Evolutionary conservation across 139 green algal genomes (phyloP).

Genomic region (Coelastrella sp.): DNA sequence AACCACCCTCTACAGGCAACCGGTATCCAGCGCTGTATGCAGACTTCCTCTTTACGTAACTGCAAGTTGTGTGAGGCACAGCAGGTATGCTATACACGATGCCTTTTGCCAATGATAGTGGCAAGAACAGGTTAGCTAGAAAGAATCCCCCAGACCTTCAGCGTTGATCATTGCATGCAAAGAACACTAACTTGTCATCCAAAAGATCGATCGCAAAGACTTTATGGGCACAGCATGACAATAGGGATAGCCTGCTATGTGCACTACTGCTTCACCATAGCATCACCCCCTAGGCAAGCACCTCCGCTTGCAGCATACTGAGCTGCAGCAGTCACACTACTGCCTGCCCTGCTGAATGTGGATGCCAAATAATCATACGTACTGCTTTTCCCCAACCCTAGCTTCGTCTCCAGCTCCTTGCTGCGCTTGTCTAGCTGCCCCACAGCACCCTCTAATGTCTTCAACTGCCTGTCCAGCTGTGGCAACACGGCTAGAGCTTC

Average conservation of each 20-base stretch:
- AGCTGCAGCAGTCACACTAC: not conserved
- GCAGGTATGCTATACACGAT: too few relatives aligned
- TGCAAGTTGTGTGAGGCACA: too few relatives aligned
- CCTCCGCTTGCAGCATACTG: not conserved
- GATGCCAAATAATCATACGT: slow-evolving; percentile 10
- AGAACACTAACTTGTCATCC: too few relatives aligned
- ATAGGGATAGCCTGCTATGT: not conserved
- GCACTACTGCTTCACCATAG: not conserved
- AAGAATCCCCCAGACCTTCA: too few relatives aligned
- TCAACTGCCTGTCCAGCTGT: slow-evolving; percentile 31
- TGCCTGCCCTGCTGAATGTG: slow-evolving; percentile 9
- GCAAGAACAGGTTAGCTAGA: too few relatives aligned
- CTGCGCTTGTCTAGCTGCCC: slow-evolving; percentile 29
- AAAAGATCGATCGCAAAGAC: too few relatives aligned
- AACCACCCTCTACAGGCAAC: too few relatives aligned
- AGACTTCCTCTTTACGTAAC: too few relatives aligned
- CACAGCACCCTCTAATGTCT: slow-evolving; percentile 9
- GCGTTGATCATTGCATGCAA: too few relatives aligned
- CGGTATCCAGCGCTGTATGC: too few relatives aligned
- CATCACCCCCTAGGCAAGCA: not conserved
- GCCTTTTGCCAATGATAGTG: too few relatives aligned
- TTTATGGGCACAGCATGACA: not conserved
- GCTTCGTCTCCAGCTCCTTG: not conserved
- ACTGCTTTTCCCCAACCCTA: not conserved
- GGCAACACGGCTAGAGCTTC: slow-evolving; percentile 25